A percentile compares a stretch with the other conserved stretches of the same genome.
phyloP scores from a whole-genome alignment of 352 stramenopile species.

The Globisporangium yorkense region DNA sequence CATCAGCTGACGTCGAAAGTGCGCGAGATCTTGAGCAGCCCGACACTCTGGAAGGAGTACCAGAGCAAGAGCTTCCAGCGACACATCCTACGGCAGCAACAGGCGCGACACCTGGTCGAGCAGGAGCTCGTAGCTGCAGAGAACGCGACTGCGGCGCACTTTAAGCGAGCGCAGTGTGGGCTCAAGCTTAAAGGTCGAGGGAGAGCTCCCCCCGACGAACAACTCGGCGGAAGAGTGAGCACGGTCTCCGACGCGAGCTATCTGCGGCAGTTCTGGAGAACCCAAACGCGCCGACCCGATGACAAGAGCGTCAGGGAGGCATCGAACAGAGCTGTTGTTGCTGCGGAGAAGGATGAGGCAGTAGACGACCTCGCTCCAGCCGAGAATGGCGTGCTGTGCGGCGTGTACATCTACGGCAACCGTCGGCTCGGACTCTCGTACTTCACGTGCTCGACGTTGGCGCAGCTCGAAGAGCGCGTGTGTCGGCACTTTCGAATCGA shows the following conservation, averaged over 20 bases:
- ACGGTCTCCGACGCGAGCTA: slow-evolving; percentile 16
- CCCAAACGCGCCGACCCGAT: not conserved
- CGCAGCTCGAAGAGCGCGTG: slow-evolving; percentile 33
- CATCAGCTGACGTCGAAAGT: slow-evolving; percentile 1
- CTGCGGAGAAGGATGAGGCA: no score
- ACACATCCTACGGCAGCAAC: slow-evolving; percentile 50
- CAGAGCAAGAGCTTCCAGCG: slow-evolving; percentile 49
- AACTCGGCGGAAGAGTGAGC: not conserved
- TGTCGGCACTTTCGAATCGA: slow-evolving; percentile 19
- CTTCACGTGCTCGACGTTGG: slow-evolving; percentile 38
- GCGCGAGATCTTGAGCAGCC: slow-evolving; percentile 13
- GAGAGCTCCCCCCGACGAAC: not conserved
- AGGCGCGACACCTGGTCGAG: slow-evolving; percentile 21
- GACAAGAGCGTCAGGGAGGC: not conserved
- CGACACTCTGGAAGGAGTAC: slow-evolving; percentile 33
- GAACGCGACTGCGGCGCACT: slow-evolving; percentile 21
- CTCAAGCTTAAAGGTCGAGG: not conserved
- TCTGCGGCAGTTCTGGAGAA: slow-evolving; percentile 20
- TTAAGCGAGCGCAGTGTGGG: slow-evolving; percentile 11
- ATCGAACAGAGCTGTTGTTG: not conserved
- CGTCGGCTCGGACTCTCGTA: slow-evolving; percentile 35
- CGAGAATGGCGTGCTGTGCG: slow-evolving; percentile 27
- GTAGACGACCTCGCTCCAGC: not conserved
- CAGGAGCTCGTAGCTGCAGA: slow-evolving; percentile 19
- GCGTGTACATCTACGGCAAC: slow-evolving; percentile 43